A percentile compares a stretch with the other conserved stretches of the same genome.
Evolutionary conservation across 2,329 filamentous ascomycete species (phyloP).

Genomic region (Colletotrichum neosansevieriae): DNA sequence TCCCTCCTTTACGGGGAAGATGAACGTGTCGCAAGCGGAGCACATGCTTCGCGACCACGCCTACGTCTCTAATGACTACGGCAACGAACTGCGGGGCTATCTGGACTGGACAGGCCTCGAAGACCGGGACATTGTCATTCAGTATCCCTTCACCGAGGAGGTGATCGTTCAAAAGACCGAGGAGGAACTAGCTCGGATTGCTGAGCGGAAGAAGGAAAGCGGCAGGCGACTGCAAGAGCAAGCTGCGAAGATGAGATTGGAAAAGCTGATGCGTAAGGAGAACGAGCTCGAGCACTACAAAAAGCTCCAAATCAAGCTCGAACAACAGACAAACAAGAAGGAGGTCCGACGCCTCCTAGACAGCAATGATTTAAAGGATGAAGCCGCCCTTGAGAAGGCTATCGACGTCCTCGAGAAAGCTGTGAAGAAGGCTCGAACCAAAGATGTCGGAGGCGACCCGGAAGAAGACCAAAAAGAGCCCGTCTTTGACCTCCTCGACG

Average conservation of each 20-base stretch:
- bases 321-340: constrained; percentile 83
- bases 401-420: constrained; percentile 92
- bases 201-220: constrained; percentile 95
- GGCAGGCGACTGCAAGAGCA: constrained; percentile 93
- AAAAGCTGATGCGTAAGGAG: constrained; percentile 95
- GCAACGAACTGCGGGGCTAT: constrained; percentile 79
- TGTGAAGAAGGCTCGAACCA: constrained; percentile 90
- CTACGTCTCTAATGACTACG: constrained; percentile 88
- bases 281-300: constrained; percentile 95
- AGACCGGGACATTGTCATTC: constrained; percentile 87
- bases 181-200: constrained; percentile 89
- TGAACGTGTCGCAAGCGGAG: constrained; percentile 88
- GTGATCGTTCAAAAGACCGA: constrained; percentile 91
- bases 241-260: constrained; percentile 95
- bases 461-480: constrained; percentile 86
- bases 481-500: constrained; percentile 88
- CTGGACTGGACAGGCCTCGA: constrained; percentile 94
- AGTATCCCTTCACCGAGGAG: constrained; percentile 95
- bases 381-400: constrained; percentile 83
- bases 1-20: constrained; percentile 85
- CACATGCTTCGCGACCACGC: constrained; percentile 89
- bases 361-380: constrained; percentile 91
- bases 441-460: constrained; percentile 86
- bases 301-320: constrained; percentile 79
- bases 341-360: constrained; percentile 89